A percentile compares a stretch with the other conserved stretches of the same genome.
Evolutionary conservation across 139 green algal genomes (phyloP).

Genomic region (Ulvella scutata): DNA sequence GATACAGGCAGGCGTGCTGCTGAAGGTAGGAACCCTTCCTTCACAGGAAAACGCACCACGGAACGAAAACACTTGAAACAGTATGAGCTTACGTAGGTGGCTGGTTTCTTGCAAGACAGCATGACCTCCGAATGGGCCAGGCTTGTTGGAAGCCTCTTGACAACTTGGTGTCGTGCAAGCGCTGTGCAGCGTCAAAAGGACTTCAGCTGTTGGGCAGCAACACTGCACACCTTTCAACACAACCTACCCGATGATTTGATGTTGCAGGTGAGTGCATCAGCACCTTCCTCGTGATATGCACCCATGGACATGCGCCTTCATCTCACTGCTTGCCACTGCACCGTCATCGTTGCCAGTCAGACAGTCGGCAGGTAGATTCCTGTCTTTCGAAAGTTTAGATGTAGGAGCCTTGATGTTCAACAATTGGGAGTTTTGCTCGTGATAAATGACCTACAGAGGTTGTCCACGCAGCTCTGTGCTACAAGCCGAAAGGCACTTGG

Average conservation of each 20-base stretch:
- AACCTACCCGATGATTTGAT: neutral
- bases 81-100: neutral
- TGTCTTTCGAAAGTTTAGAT: neutral
- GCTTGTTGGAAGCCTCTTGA: neutral
- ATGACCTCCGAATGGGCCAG: neutral
- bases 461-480: too few relatives aligned
- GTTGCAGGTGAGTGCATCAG: neutral
- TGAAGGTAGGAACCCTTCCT: neutral
- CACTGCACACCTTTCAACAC: neutral
- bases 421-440: neutral
- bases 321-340: neutral
- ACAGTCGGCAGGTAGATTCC: too few relatives aligned
- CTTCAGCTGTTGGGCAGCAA: too few relatives aligned
- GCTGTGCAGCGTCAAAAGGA: neutral
- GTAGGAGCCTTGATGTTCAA: neutral
- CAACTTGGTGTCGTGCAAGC: neutral
- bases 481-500: too few relatives aligned
- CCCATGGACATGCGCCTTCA: neutral
- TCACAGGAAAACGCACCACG: neutral
- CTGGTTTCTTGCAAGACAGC: neutral
- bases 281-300: neutral
- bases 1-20: neutral
- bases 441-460: too few relatives aligned
- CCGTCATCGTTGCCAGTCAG: too few relatives aligned
- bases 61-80: neutral